Conservation (phyloP, 2,329 filamentous ascomycete species). For the Cytospora leucostoma region DNA sequence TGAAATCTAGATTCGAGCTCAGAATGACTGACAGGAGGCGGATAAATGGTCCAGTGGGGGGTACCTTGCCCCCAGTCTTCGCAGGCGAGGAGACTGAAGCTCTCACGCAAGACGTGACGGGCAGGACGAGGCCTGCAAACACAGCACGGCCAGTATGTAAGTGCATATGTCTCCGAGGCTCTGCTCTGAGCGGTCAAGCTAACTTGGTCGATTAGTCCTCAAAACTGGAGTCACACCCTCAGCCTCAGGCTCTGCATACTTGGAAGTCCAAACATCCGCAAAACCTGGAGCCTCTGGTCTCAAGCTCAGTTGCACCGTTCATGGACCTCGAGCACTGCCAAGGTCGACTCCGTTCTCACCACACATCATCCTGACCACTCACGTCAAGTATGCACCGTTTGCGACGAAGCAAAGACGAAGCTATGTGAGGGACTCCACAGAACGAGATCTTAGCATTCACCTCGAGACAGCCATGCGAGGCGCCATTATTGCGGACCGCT, state of each 20-base stretch:
- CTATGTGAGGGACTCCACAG: constrained; percentile 81
- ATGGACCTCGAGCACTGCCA: constrained; percentile 88
- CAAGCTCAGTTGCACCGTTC: constrained; percentile 90
- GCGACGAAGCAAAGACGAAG: constrained; percentile 80
- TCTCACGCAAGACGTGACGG: constrained; percentile 43
- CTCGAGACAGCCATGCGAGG: constrained; percentile 88
- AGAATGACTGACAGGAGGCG: constrained; percentile 83
- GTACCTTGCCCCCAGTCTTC: constrained; percentile 72
- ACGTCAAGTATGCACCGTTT: constrained; percentile 96
- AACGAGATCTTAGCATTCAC: constrained; percentile 88
- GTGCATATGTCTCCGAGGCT: constrained; percentile 37
- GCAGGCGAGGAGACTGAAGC: constrained; percentile 45
- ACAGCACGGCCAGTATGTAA: constrained; percentile 84
- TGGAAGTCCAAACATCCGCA: constrained; percentile 62
- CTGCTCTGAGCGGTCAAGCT: constrained; percentile 12
- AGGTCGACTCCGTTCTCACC: constrained; percentile 89
- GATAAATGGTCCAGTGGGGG: constrained; percentile 82
- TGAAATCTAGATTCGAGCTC: constrained; percentile 36
- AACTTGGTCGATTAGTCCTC: constrained; percentile 59
- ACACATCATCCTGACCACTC: constrained; percentile 86
- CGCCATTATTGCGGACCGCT: constrained; percentile 87
- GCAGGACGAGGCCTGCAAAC: constrained; percentile 63
- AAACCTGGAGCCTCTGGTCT: constrained; percentile 55
- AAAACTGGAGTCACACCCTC: constrained; percentile 92
- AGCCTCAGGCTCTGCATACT: constrained; percentile 88